Base-by-base conservation (phyloP, 2,329 filamentous ascomycete species). In the Annulohypoxylon truncatum region DNA sequence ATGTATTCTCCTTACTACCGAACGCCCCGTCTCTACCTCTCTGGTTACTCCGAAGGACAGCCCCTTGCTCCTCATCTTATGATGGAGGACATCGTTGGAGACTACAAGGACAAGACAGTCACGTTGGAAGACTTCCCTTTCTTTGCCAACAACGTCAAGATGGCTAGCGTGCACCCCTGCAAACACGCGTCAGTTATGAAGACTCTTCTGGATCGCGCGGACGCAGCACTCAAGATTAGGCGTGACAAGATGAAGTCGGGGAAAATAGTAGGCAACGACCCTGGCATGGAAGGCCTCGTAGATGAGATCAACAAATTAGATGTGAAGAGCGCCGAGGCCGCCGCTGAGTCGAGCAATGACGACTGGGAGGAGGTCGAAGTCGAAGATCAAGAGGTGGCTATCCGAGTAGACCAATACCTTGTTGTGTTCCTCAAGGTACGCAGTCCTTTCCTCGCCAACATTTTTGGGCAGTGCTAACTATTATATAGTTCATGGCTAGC, bases 111-210 rank as follows among this genome's bases (percentile, higher is more conserved):
- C 83, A 99, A 99, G 85, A 99, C 96, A 0, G 96, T 99, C 66
- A 99, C 96, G 1, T 89, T 98, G 64, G 96, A 99, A 78, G 94
- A 97, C 80, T 99, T 99, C 77, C 94, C 93, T 48, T 97, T 97
- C 83, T 96, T 96, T 78, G 92, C 93, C 70, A 91, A 92, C 76
- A 90, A 90, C 73, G 89, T 97, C 77, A 97, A 97, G 84, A 99
- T 97, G 88, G 96, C 95, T 31, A 96, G 92, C 29, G 92, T 99
- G 12, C 96, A 99, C 77, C 96, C 96, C 2, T 99, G 96, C 87
- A 96, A 96, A 78, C 96, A 99, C 78, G 96, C 96, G 8, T 92
- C 92, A 26, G 96, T 99, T 73, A 99, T 99, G 96, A 99, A 98
- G 82, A 93, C 93, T 20, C 88, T 99, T 3, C 90, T 99, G 38